phyloP scores from a whole-genome alignment of 495 filamentous ascomycete species.

The Thermochaetoides thermophila region DNA sequence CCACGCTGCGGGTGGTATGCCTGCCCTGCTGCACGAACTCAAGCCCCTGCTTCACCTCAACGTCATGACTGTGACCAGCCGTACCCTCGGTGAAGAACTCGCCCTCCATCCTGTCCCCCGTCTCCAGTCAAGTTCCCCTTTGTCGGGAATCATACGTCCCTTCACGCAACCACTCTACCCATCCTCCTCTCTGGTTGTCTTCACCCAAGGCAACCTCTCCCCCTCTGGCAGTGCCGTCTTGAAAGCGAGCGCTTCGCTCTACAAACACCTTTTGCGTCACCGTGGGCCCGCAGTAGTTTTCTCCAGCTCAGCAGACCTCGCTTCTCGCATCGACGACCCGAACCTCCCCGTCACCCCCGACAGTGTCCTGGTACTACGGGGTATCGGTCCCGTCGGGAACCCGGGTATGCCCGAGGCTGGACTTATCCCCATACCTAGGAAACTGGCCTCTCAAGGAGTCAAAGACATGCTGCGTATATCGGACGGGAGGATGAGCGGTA shows the following conservation, averaged over 20 bases:
- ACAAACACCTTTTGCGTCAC: slow-evolving; percentile 35
- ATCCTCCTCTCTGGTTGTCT: slow-evolving; percentile 36
- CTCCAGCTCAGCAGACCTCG: slow-evolving; percentile 39
- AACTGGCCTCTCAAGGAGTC: slow-evolving; percentile 42
- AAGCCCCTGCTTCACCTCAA: slow-evolving; percentile 42
- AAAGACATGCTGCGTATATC: slow-evolving; percentile 51
- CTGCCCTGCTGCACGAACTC: slow-evolving; percentile 39
- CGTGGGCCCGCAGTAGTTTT: slow-evolving; percentile 46
- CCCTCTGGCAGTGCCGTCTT: slow-evolving; percentile 37
- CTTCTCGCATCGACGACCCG: slow-evolving; percentile 41
- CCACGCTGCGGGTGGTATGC: slow-evolving; percentile 53
- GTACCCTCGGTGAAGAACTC: slow-evolving; percentile 42
- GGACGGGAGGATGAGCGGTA: slow-evolving; percentile 55
- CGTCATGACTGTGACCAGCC: slow-evolving; percentile 42
- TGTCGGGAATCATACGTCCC: slow-evolving; percentile 34
- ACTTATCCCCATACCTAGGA: slow-evolving; percentile 48
- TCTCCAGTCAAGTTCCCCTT: slow-evolving; percentile 7
- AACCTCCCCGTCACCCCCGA: slow-evolving; percentile 34
- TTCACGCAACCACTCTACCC: slow-evolving; percentile 39
- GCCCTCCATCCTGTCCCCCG: slow-evolving; percentile 29
- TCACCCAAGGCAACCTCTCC: slow-evolving; percentile 38
- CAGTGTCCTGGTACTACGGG: slow-evolving; percentile 44
- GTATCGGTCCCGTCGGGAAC: slow-evolving; percentile 49
- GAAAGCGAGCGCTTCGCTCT: slow-evolving; percentile 49
- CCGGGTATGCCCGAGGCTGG: slow-evolving; percentile 59